Conservation (phyloP, 164 flowering plant species). For the Umbilicus rupestris region DNA sequence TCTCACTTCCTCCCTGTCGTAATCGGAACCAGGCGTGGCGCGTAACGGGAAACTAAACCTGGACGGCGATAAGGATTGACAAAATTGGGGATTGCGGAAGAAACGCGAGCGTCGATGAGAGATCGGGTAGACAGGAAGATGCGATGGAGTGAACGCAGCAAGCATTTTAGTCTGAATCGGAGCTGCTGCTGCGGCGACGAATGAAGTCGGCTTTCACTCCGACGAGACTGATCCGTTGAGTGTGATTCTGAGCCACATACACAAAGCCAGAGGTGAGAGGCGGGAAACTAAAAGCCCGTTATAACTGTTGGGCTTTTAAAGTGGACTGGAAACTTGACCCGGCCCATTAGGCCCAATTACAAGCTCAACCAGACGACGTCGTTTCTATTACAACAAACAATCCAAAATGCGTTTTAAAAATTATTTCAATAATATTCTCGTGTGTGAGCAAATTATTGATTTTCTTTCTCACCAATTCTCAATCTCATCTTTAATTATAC, state of each 20-base stretch:
- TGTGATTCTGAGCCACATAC: background rate
- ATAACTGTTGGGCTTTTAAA: too few species aligned
- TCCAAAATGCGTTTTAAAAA: too few species aligned
- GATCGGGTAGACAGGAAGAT: background rate
- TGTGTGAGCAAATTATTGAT: too few species aligned
- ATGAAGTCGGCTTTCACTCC: too few species aligned
- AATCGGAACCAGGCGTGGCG: constrained; percentile 2
- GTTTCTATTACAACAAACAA: too few species aligned
- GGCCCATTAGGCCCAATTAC: too few species aligned
- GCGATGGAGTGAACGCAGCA: background rate
- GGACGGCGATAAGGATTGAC: background rate
- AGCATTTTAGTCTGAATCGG: background rate
- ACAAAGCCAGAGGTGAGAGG: background rate
- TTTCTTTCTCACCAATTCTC: too few species aligned
- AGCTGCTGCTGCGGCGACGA: background rate
- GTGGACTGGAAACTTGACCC: too few species aligned
- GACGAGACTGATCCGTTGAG: constrained; percentile 2
- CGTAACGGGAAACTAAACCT: background rate
- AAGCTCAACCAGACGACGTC: too few species aligned
- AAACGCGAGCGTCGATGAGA: background rate
- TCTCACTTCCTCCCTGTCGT: constrained; percentile 39
- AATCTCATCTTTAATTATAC: too few species aligned
- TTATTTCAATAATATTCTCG: too few species aligned
- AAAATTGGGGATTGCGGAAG: background rate
- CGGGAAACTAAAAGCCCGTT: background rate